A percentile compares a stretch with the other conserved stretches of the same genome.
phyloP scores from a whole-genome alignment of 805 yeast genomes.

The Clavispora carvajalis region DNA sequence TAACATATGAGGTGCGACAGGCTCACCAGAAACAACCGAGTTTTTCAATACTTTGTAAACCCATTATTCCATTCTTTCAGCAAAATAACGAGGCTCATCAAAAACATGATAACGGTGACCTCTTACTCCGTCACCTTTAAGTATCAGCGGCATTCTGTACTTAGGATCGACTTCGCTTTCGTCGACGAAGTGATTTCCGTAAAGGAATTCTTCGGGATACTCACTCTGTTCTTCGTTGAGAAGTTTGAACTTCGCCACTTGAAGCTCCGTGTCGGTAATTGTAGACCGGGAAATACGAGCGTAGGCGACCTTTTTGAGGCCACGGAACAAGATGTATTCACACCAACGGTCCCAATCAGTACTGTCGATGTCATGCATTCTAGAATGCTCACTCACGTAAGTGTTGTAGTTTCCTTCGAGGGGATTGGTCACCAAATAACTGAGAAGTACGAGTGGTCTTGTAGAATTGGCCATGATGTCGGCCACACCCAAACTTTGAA shows the following conservation, averaged over 20 bases:
- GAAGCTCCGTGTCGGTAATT: slow-evolving; percentile 95
- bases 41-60: too few relatives aligned
- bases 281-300: slow-evolving; percentile 91
- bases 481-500: slow-evolving; percentile 73
- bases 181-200: slow-evolving; percentile 51
- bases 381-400: slow-evolving; percentile 75
- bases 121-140: slow-evolving; percentile 87
- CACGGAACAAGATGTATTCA: slow-evolving; percentile 87
- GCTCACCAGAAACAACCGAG: too few relatives aligned
- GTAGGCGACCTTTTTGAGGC: slow-evolving; percentile 81
- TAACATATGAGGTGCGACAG: too few relatives aligned
- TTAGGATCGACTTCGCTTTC: slow-evolving; percentile 56
- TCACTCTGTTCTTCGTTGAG: slow-evolving; percentile 32
- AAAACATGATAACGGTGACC: slow-evolving; percentile 94
- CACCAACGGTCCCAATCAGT: slow-evolving; percentile 98
- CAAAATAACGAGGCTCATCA: slow-evolving; percentile 84
- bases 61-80: slow-evolving; percentile 15
- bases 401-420: slow-evolving; percentile 86
- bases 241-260: slow-evolving; percentile 85
- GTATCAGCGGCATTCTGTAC: slow-evolving; percentile 69
- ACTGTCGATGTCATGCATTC: slow-evolving; percentile 92
- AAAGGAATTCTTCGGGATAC: slow-evolving; percentile 35
- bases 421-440: slow-evolving; percentile 89
- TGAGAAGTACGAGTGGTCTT: slow-evolving; percentile 79
- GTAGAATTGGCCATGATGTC: slow-evolving; percentile 77